Conservation (phyloP, 208 protist genomes). For the Trypanosoma scelopori region DNA sequence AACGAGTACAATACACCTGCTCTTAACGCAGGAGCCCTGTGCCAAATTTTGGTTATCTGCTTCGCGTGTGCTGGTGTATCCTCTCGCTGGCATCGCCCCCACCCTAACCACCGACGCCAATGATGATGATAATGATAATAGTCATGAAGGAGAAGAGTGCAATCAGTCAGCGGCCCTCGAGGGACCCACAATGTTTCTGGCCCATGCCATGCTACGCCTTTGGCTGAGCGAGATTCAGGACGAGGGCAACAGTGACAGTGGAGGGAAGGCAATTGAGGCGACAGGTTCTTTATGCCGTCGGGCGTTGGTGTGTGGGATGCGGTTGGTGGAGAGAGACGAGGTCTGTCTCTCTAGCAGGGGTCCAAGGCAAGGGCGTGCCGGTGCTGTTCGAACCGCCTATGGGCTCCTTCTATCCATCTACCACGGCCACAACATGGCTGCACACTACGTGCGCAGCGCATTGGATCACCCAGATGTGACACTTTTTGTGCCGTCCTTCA, state of each 20-base stretch:
- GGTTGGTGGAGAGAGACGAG: constrained; percentile 14
- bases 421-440: constrained; percentile 13
- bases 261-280: neutral
- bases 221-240: constrained; percentile 17
- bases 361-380: neutral
- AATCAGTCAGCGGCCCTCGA: neutral
- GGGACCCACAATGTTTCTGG: constrained; percentile 7
- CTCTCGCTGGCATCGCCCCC: constrained; percentile 14
- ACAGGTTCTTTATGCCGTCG: neutral
- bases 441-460: constrained; percentile 16
- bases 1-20: constrained; percentile 1
- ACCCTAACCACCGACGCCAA: too few relatives aligned
- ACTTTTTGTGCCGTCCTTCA: constrained; percentile 23
- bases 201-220: constrained; percentile 15
- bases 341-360: neutral
- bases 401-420: constrained; percentile 20
- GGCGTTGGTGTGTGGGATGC: constrained; percentile 10
- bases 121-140: constrained; percentile 1
- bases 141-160: neutral
- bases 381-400: constrained; percentile 12
- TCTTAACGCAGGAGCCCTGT: constrained; percentile 10
- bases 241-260: neutral
- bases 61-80: constrained; percentile 8
- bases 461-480: constrained; percentile 19
- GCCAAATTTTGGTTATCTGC: constrained; percentile 12